phyloP scores from a whole-genome alignment of 805 yeast genomes.

The Sugiyamaella mastotermitis region DNA sequence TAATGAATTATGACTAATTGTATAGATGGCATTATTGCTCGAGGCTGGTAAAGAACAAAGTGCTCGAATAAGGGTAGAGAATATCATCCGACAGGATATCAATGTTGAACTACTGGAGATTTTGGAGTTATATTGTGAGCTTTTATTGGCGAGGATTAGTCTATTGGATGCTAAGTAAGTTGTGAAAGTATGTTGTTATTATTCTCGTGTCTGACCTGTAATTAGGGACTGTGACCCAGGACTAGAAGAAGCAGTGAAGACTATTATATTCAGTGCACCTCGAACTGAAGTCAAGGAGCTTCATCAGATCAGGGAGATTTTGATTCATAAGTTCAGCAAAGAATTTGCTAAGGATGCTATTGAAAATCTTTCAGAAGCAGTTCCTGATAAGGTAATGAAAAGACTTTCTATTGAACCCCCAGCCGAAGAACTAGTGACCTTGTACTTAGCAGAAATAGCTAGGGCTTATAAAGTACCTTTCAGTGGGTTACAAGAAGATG shows the following conservation, averaged over 20 bases:
- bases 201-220: conserved; percentile 24
- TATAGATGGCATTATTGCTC: conserved; percentile 59
- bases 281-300: conserved; percentile 75
- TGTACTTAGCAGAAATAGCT: conserved; percentile 77
- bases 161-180: conserved; percentile 39
- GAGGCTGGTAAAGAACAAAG: conserved; percentile 69
- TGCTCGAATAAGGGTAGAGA: conserved; percentile 78
- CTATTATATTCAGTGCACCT: conserved; percentile 63
- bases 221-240: conserved; percentile 44
- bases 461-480: conserved; percentile 71
- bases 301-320: conserved; percentile 50
- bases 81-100: conserved; percentile 75
- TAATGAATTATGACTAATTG: no score
- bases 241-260: conserved; percentile 68
- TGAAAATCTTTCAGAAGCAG: conserved; percentile 44
- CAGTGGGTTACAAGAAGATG: conserved; percentile 41
- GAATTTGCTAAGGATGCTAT: conserved; percentile 56
- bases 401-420: conserved; percentile 69
- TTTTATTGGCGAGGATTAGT: conserved; percentile 66
- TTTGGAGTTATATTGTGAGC: conserved; percentile 76
- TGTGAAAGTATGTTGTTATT: neutral
- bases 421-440: conserved; percentile 50
- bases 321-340: conserved; percentile 57
- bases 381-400: conserved; percentile 62
- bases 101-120: conserved; percentile 73